These are phyloP conservation scores for Candida maris DNA, from an alignment of 805 yeast species.

Conservation along the genomic window DNA sequence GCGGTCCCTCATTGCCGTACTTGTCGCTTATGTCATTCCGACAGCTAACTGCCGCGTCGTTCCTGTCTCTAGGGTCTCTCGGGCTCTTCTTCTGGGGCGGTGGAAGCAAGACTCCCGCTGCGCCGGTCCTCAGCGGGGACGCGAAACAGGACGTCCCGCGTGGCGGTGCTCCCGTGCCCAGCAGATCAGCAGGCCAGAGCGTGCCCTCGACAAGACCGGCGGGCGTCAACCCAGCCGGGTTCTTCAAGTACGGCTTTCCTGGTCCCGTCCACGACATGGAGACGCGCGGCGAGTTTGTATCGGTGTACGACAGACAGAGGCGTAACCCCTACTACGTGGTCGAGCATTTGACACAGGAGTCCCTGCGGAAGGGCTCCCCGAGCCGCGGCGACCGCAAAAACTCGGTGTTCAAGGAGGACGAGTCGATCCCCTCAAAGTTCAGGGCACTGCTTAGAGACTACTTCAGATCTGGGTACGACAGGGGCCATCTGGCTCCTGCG, in stretches of 20 bases:
- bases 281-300: constrained; percentile 69
- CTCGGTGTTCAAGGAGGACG: constrained; percentile 86
- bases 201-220: constrained; percentile 1
- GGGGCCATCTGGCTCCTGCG: constrained; percentile 98
- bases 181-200: background rate
- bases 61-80: constrained; percentile 21
- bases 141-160: too few relatives aligned
- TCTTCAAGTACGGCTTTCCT: constrained; percentile 90
- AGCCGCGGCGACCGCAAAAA: constrained; percentile 69
- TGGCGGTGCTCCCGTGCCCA: too few relatives aligned
- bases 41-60: constrained; percentile 16
- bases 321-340: constrained; percentile 83
- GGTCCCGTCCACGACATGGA: constrained; percentile 89
- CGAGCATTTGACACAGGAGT: constrained; percentile 80
- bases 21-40: constrained; percentile 14
- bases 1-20: too few relatives aligned
- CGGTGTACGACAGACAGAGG: constrained; percentile 80
- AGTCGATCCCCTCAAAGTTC: constrained; percentile 68
- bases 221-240: constrained; percentile 65
- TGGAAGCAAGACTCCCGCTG: constrained; percentile 13
- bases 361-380: constrained; percentile 43
- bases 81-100: constrained; percentile 31
- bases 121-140: too few relatives aligned
- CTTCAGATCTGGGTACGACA: constrained; percentile 91
- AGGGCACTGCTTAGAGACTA: constrained; percentile 79